Evolutionary conservation across 1,139 yeast species (phyloP), one percentile per base, ranked within the genome.

Genomic region (Entelexis sorbosivorans): DNA sequence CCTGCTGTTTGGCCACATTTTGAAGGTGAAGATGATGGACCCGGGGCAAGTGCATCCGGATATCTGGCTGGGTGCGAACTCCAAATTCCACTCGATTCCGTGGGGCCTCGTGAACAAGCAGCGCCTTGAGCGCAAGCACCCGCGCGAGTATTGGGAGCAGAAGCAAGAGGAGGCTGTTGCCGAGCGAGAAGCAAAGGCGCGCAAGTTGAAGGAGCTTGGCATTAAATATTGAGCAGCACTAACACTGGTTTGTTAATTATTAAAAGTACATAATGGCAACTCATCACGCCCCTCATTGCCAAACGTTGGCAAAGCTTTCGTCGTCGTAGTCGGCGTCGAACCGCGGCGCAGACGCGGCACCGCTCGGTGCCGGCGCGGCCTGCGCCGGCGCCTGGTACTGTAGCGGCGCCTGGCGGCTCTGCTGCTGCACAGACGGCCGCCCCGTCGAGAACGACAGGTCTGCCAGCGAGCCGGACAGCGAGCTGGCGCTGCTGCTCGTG

Each of bases 1-100:
- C 64, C 75, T 91, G 59, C 69, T 91, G 52, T 82, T 85, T 69
- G 95, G 95, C 13, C 97, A 89, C 66, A 77, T 89, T 59, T 75
- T 78, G 65, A 82, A 77, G 73, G 93, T 78, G 62, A 76, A 73
- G 64, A 71, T 73, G 58, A 74, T 75, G 68, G 74, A 68, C 57
- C 68, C 63, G 54, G 75, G 69, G 35, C 75, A 65, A 61, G 69
- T 72, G 33, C 73, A 69, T 50, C 66, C 66, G 47, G 73, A 75
- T 48, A 64, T 78, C 57, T 78, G 77, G 66, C 72, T 71, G 53
- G 82, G 82, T 44, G 72, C 82, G 24, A 75, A 72, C 63, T 67
- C 64, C 48, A 76, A 73, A 59, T 82, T 73, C 69, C 78, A 73
- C 63, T 73, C 74, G n/a, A 72, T 81, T 48, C 86, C 86, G 44